A percentile compares a stretch with the other conserved stretches of the same genome.
phyloP scores from a whole-genome alignment of 2,329 filamentous ascomycete genomes.

The Drechslerella stenobrocha region DNA sequence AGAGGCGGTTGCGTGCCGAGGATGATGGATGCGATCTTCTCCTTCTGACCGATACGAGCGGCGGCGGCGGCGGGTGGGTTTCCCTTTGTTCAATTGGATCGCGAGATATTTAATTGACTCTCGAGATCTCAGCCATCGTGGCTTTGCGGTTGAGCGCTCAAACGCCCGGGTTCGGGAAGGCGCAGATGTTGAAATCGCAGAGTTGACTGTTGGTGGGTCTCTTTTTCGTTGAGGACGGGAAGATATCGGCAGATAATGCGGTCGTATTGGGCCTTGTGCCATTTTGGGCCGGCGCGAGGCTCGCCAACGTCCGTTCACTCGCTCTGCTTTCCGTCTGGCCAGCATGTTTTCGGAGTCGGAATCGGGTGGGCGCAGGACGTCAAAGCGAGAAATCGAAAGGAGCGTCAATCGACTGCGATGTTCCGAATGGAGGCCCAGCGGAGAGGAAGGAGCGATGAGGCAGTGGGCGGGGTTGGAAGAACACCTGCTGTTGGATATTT shows the following conservation, averaged over 20 bases:
- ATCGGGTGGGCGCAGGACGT: background rate
- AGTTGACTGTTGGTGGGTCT: slow-evolving; percentile 37
- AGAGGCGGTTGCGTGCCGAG: slow-evolving; percentile 5
- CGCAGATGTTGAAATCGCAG: too few relatives aligned
- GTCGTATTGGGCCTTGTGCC: slow-evolving; percentile 32
- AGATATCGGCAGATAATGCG: slow-evolving; percentile 47
- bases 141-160: too few relatives aligned
- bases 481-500: slow-evolving; percentile 48
- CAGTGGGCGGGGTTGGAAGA: too few relatives aligned
- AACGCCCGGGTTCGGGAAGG: too few relatives aligned
- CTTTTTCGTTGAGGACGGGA: slow-evolving; percentile 47
- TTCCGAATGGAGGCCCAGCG: slow-evolving; percentile 9
- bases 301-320: slow-evolving; percentile 28
- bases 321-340: slow-evolving; percentile 37
- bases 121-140: background rate
- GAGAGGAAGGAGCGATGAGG: too few relatives aligned
- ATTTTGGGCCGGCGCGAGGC: slow-evolving; percentile 25
- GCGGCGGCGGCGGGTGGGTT: background rate
- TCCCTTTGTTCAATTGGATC: background rate
- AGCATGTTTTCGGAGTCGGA: slow-evolving; percentile 35
- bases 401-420: slow-evolving; percentile 10
- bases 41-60: background rate
- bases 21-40: background rate
- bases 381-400: slow-evolving; percentile 10
- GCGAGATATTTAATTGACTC: background rate